Evolutionary conservation across 768 basidiomycete genomes (phyloP).

Genomic region (Lentinula boryana): DNA sequence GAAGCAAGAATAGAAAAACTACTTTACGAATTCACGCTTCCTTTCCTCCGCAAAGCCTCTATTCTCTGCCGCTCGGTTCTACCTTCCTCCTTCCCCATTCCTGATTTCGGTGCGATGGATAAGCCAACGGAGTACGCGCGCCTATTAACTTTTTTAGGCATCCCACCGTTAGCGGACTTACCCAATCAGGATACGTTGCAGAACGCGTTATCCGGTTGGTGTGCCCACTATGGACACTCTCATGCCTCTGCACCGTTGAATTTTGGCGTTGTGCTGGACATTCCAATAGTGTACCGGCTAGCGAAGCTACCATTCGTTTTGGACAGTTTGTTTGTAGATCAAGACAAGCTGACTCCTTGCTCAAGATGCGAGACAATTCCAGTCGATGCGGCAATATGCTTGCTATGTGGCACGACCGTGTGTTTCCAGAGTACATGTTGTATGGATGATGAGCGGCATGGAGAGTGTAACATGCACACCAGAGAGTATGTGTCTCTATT

Average conservation of each 20-base stretch:
- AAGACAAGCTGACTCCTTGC: constrained; percentile 72
- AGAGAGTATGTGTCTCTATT: constrained; percentile 64
- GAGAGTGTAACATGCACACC: constrained; percentile 95
- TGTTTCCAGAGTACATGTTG: constrained; percentile 96
- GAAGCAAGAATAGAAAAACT: constrained; percentile 82
- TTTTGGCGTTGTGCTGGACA: constrained; percentile 77
- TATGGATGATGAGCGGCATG: constrained; percentile 59
- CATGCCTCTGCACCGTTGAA: constrained; percentile 75
- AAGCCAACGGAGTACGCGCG: constrained; percentile 71
- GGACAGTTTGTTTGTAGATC: constrained; percentile 76
- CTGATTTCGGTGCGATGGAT: constrained; percentile 27
- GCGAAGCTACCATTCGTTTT: constrained; percentile 75
- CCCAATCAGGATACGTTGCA: constrained; percentile 84
- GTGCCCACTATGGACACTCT: constrained; percentile 80
- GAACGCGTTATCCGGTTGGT: constrained; percentile 86
- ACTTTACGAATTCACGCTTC: constrained; percentile 82
- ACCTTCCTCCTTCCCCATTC: constrained; percentile 56
- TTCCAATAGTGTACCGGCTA: constrained; percentile 77
- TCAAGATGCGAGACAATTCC: constrained; percentile 73
- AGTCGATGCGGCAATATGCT: constrained; percentile 81
- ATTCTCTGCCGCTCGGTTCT: constrained; percentile 77
- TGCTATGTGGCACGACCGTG: constrained; percentile 81
- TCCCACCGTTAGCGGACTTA: constrained; percentile 74
- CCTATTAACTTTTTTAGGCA: constrained; percentile 66
- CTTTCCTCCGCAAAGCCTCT: constrained; percentile 84